Evolutionary conservation across 1,284 basidiomycete species (phyloP).

Genomic region (Blastosporella zonata): DNA sequence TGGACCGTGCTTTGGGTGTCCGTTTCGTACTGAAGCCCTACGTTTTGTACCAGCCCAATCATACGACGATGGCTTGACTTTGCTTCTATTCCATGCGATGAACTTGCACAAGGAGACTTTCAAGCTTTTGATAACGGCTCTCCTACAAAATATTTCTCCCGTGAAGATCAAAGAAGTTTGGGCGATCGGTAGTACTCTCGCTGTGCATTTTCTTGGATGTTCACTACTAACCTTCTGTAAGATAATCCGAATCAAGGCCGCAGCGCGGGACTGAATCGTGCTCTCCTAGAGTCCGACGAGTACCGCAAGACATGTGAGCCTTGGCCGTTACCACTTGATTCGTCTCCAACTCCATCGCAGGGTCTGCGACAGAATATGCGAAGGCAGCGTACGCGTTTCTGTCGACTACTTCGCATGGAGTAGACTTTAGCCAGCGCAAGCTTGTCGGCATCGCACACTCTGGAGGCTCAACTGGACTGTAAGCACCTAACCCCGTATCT

Average conservation of each 20-base stretch:
- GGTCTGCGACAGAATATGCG: conserved; percentile 9
- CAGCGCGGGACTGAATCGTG: conserved; percentile 2
- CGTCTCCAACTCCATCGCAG: not conserved
- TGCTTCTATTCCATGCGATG: conserved; percentile 7
- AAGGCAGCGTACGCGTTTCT: conserved; percentile 8
- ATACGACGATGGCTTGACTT: conserved; percentile 7
- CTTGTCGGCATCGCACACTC: conserved; percentile 9
- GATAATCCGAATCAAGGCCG: conserved; percentile 12
- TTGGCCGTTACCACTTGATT: not conserved
- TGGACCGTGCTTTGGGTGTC: conserved; percentile 2
- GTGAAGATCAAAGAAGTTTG: conserved; percentile 7
- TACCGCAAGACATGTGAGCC: conserved; percentile 4
- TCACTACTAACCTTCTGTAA: not conserved
- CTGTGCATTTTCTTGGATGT: not conserved
- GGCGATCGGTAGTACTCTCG: not conserved
- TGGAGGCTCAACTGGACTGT: conserved; percentile 11
- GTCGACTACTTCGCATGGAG: conserved; percentile 8
- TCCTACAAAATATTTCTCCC: not conserved
- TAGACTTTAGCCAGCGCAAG: conserved; percentile 4
- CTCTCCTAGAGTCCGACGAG: conserved; percentile 2
- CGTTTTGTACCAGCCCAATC: conserved; percentile 4
- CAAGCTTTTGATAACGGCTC: not conserved
- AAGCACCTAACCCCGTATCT: not conserved
- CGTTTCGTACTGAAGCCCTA: conserved; percentile 4
- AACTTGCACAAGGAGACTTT: conserved; percentile 13